Base-by-base conservation (phyloP, 306 rosid genomes). In the Pueraria montana region DNA sequence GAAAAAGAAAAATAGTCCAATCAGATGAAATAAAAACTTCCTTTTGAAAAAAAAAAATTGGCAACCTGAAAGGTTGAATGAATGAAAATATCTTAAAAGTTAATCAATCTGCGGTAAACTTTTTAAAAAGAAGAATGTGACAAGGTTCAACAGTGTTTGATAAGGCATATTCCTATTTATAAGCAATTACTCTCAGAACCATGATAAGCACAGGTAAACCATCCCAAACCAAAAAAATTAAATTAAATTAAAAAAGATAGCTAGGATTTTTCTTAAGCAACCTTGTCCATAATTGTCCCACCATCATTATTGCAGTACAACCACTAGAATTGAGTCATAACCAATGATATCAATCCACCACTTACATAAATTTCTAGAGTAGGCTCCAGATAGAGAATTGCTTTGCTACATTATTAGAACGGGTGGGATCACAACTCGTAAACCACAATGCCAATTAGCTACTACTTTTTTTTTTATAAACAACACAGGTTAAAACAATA, bases 401-500 rank as follows among this genome's bases (percentile, higher is more conserved):
- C 72, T 66, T 27, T 32, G 23, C 71, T 34, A 43, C 40, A 50
- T 63, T 67, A 67, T 43, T 21, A 56, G 17, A 74, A 63, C 27
- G 72, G 16, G 7, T 30, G 32, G 32, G 58, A 67, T 16, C 56
- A 80, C 64, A 75, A 64, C 48, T 26, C 72, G 74, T 42, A 79
- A 90, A 74, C 52, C 62, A 75, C 80, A 81, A 73, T 34, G 71
- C 46, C 75, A 87, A 69, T 82, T 79, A 68, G 82, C 82, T 71
- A 87, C 84, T 83, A 84, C 80, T 49, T 72, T 62, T 69, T 61
- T 69, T 67, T 68, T 64, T 80, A 82, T 83, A 88, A 83, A 85
- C 87, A 86, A 58, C 84, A 79, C 72, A 78, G 46, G 58, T 58
- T 55, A 77, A 83, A 89, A 84, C 55, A 84, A 80, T 71, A 86